A percentile compares a stretch with the other conserved stretches of the same genome.
Evolutionary conservation across 352 stramenopile genomes (phyloP).

Genomic region (Chrysophaeum taylorii): DNA sequence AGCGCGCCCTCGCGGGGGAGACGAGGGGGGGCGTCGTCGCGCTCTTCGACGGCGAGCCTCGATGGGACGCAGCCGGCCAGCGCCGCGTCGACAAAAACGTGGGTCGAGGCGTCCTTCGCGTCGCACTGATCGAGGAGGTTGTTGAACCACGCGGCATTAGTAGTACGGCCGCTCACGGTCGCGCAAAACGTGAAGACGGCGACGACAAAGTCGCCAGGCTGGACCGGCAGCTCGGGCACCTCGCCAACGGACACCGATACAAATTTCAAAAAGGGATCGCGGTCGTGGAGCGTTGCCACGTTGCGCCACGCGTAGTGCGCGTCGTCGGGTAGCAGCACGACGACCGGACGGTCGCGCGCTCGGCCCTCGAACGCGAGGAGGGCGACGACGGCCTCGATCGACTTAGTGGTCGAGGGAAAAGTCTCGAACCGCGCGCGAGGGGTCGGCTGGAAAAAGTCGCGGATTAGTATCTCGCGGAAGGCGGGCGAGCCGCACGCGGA

Average conservation of each 20-base stretch:
- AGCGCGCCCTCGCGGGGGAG: background rate
- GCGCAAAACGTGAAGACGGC: background rate
- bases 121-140: background rate
- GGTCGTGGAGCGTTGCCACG: background rate
- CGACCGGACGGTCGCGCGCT: background rate
- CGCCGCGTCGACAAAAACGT: background rate
- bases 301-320: background rate
- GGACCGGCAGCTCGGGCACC: background rate
- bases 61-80: background rate
- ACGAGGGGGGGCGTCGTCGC: background rate
- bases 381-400: background rate
- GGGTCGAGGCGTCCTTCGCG: background rate
- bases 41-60: background rate
- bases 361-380: background rate
- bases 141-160: background rate
- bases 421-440: background rate
- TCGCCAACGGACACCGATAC: background rate
- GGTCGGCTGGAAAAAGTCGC: background rate
- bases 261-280: background rate
- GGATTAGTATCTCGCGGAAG: background rate
- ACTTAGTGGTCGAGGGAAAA: background rate
- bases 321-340: background rate
- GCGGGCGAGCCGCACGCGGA: background rate
- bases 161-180: background rate
- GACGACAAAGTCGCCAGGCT: background rate